Evolutionary conservation across 1,284 basidiomycete genomes (phyloP).

Genomic region (Rhodotorula glutinis): DNA sequence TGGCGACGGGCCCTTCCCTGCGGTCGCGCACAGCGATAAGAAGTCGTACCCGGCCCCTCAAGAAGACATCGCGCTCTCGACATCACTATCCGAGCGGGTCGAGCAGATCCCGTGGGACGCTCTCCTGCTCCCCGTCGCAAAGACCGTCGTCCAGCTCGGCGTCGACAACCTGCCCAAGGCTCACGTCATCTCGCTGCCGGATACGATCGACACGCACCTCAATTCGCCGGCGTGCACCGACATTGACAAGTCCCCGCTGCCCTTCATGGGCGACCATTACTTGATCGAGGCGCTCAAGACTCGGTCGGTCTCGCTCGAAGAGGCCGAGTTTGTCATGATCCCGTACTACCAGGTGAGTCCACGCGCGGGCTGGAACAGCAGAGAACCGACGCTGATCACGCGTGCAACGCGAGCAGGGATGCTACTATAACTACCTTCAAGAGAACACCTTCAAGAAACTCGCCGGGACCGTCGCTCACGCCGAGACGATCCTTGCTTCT

Average conservation of each 20-base stretch:
- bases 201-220: conserved; percentile 40
- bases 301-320: conserved; percentile 46
- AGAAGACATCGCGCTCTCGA: conserved; percentile 3
- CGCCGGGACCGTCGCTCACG: conserved; percentile 41
- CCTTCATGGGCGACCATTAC: conserved; percentile 42
- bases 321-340: conserved; percentile 51
- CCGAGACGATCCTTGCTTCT: conserved; percentile 41
- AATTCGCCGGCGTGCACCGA: conserved; percentile 37
- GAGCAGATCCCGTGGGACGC: conserved; percentile 37
- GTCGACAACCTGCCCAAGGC: conserved; percentile 33
- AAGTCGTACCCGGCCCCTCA: conserved; percentile 22
- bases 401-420: conserved; percentile 40
- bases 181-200: conserved; percentile 37
- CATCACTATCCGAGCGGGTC: conserved; percentile 27
- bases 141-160: conserved; percentile 32
- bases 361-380: neutral
- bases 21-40: conserved; percentile 26
- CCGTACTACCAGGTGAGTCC: conserved; percentile 49
- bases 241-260: conserved; percentile 36
- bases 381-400: neutral
- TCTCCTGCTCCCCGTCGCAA: conserved; percentile 39
- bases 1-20: conserved; percentile 23
- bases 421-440: conserved; percentile 49
- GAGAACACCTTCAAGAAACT: conserved; percentile 46
- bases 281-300: conserved; percentile 38